Evolutionary conservation across 805 yeast species (phyloP).

Genomic region (Scheffersomyces stipitis): DNA sequence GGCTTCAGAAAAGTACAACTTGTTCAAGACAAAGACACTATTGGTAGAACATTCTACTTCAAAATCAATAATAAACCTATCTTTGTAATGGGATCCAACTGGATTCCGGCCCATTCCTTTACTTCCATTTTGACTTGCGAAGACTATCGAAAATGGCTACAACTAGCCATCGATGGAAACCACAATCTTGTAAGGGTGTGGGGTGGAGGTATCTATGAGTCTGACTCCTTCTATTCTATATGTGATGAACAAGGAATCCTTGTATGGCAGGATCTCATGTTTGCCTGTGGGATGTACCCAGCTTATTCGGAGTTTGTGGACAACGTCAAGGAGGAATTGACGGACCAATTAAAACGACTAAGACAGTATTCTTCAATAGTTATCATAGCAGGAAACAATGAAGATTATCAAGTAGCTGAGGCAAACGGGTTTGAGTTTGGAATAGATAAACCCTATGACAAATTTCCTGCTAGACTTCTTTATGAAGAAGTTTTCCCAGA

Average conservation of each 20-base stretch:
- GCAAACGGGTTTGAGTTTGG: slow-evolving; percentile 16
- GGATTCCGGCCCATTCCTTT: slow-evolving; percentile 51
- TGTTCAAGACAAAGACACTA: slow-evolving; percentile 25
- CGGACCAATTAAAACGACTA: slow-evolving; percentile 39
- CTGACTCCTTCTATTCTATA: slow-evolving; percentile 39
- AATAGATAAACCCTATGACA: slow-evolving; percentile 30
- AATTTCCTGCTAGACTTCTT: slow-evolving; percentile 43
- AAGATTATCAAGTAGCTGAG: slow-evolving; percentile 48
- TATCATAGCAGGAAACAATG: slow-evolving; percentile 46
- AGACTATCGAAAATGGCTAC: slow-evolving; percentile 38
- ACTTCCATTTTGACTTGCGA: slow-evolving; percentile 28
- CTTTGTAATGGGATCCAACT: slow-evolving; percentile 42
- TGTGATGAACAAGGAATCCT: slow-evolving; percentile 45
- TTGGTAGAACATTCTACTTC: slow-evolving; percentile 39
- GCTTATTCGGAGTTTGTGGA: slow-evolving; percentile 34
- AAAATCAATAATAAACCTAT: slow-evolving; percentile 39
- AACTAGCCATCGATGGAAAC: slow-evolving; percentile 35
- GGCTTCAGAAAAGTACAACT: slow-evolving; percentile 45
- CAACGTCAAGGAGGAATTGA: slow-evolving; percentile 36
- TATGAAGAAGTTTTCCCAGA: slow-evolving; percentile 42
- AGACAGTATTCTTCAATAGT: slow-evolving; percentile 40
- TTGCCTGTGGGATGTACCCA: slow-evolving; percentile 57
- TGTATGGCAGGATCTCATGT: slow-evolving; percentile 59
- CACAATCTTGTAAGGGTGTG: slow-evolving; percentile 48
- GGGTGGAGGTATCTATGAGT: slow-evolving; percentile 52